A percentile compares a stretch with the other conserved stretches of the same genome.
These are phyloP conservation scores for Colletotrichum simmondsii DNA, from an alignment of 2,329 filamentous ascomycete species.

Conservation along the genomic window DNA sequence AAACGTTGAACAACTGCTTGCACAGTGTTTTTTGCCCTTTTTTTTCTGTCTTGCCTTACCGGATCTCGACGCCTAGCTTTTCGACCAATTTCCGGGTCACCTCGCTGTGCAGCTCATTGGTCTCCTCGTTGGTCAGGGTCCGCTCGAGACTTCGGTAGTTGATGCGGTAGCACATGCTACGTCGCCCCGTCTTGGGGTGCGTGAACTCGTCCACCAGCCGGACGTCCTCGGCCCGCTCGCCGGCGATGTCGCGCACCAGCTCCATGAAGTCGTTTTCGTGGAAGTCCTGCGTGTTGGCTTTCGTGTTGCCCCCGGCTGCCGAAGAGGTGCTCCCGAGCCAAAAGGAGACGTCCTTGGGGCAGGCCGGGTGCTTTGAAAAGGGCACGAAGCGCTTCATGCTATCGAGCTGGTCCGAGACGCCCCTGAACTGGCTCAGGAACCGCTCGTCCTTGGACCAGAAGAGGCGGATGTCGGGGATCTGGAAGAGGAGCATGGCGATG, in stretches of 20 bases:
- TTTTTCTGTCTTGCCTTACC: slow-evolving; percentile 47
- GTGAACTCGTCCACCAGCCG: slow-evolving; percentile 85
- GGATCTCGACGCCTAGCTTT: slow-evolving; percentile 82
- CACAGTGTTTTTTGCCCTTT: too few species aligned
- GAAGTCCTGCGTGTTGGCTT: slow-evolving; percentile 63
- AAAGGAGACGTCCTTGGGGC: slow-evolving; percentile 93
- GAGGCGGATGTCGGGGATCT: slow-evolving; percentile 93
- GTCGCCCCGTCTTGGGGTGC: slow-evolving; percentile 85
- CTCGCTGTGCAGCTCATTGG: slow-evolving; percentile 78
- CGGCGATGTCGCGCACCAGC: slow-evolving; percentile 83
- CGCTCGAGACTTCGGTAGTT: slow-evolving; percentile 93
- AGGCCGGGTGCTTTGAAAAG: slow-evolving; percentile 92
- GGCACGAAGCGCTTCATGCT: slow-evolving; percentile 75
- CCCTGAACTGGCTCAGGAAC: slow-evolving; percentile 87
- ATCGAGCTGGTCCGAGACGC: slow-evolving; percentile 63
- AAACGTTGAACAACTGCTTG: slow-evolving; percentile 1
- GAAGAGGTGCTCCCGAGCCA: slow-evolving; percentile 73
- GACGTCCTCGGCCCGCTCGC: slow-evolving; percentile 90
- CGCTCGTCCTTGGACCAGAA: slow-evolving; percentile 92
- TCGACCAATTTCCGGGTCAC: slow-evolving; percentile 74
- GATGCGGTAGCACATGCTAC: slow-evolving; percentile 91
- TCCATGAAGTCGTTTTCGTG: slow-evolving; percentile 99
- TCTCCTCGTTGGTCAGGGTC: slow-evolving; percentile 86
- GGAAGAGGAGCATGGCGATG: slow-evolving; percentile 97
- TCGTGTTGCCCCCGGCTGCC: slow-evolving; percentile 58